These are phyloP conservation scores for Gastrolobium villosum DNA, from an alignment of 306 rosid species.

Conservation along the genomic window DNA sequence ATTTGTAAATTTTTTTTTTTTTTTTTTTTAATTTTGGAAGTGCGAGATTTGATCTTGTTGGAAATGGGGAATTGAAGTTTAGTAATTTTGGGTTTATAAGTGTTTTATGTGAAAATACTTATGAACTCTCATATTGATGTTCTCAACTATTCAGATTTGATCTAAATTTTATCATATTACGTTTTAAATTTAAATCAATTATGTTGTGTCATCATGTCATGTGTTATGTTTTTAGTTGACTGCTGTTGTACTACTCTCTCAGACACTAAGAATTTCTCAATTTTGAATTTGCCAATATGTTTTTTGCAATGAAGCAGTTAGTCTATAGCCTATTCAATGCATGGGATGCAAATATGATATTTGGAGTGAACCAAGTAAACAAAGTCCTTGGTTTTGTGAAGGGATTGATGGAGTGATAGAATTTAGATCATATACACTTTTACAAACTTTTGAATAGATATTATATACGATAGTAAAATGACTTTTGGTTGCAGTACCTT, in stretches of 20 bases:
- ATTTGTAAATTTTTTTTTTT: constrained; percentile 29
- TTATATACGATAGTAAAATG: background rate
- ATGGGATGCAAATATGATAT: background rate
- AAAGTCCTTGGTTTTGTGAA: background rate
- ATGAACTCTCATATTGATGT: background rate
- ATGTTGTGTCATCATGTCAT: background rate
- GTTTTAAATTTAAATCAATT: background rate
- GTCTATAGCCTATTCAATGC: background rate
- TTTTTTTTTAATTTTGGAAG: constrained; percentile 16
- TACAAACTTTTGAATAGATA: background rate
- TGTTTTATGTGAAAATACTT: constrained; percentile 5
- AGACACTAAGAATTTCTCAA: background rate
- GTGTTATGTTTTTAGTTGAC: constrained; percentile 12
- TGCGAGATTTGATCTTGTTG: constrained; percentile 6
- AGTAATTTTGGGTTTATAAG: background rate
- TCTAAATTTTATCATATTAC: constrained; percentile 1
- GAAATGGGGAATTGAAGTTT: background rate
- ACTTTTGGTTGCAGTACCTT: constrained; percentile 35
- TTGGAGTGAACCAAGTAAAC: constrained; percentile 15
- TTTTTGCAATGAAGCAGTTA: constrained; percentile 12
- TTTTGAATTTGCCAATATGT: background rate
- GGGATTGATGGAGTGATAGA: constrained; percentile 8
- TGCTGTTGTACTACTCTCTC: background rate
- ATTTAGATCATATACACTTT: constrained; percentile 11
- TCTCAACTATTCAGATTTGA: constrained; percentile 40